Conservation (phyloP, 371 early-diverging fungal species). For the Basidiobolus meristosporus region DNA sequence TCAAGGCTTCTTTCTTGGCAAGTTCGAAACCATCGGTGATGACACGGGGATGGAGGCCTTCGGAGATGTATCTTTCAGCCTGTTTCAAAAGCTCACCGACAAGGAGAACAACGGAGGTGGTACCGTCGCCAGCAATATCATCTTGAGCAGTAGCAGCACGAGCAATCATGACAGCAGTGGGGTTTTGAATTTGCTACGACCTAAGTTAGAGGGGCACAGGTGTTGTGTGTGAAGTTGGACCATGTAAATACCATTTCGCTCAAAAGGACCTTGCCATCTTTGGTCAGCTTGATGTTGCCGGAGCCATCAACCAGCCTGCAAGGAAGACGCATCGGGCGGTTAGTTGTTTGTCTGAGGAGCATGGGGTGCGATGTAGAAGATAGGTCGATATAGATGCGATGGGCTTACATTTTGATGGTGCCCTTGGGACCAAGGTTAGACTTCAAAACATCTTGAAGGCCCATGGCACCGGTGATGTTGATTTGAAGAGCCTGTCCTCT, state of each 20-base stretch:
- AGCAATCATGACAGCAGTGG: conserved; percentile 98
- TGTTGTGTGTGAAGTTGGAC: background rate
- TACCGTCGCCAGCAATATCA: conserved; percentile 98
- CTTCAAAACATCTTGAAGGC: conserved; percentile 87
- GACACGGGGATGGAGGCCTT: conserved; percentile 93
- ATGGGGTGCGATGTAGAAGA: too few relatives aligned
- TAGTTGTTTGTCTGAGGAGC: too few relatives aligned
- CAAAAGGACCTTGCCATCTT: conserved; percentile 92
- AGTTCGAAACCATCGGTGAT: conserved; percentile 93
- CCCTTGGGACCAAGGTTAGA: conserved; percentile 98
- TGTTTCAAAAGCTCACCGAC: conserved; percentile 95
- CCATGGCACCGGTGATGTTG: conserved; percentile 92
- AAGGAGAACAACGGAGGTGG: conserved; percentile 90
- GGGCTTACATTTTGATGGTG: conserved; percentile 86
- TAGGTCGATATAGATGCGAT: background rate
- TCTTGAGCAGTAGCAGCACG: conserved; percentile 97
- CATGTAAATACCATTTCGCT: conserved; percentile 75
- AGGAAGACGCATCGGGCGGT: too few relatives aligned
- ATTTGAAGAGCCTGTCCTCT: conserved; percentile 96
- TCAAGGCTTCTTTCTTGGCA: conserved; percentile 85
- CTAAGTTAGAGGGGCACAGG: background rate
- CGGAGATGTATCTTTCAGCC: conserved; percentile 86
- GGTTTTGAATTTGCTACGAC: conserved; percentile 95
- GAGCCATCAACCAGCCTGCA: conserved; percentile 89
- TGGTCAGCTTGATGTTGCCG: conserved; percentile 87